Evolutionary conservation across 192 early-diverging fungal species (phyloP).

Genomic region (Coemansia sp.): DNA sequence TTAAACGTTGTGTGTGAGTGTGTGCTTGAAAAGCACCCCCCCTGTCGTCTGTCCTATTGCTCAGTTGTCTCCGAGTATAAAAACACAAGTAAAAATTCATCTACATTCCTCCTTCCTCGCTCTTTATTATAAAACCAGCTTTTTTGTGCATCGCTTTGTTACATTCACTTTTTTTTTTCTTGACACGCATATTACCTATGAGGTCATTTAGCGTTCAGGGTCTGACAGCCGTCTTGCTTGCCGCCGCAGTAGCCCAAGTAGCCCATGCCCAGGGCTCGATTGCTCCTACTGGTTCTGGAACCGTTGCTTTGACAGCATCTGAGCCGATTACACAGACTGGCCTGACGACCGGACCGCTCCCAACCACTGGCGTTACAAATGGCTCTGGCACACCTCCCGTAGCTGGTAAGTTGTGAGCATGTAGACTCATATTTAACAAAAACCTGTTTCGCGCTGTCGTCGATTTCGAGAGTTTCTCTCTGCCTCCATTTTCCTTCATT

Average conservation of each 20-base stretch:
- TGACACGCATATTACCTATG: background rate
- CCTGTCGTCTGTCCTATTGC: background rate
- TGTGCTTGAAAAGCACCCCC: background rate
- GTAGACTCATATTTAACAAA: background rate
- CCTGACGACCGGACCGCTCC: background rate
- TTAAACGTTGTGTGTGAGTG: background rate
- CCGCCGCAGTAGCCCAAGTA: background rate
- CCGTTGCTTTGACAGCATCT: background rate
- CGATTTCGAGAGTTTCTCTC: background rate
- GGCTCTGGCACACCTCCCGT: background rate
- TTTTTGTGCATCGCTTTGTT: background rate
- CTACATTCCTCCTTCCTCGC: background rate
- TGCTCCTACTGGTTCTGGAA: background rate
- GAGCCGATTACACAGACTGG: background rate
- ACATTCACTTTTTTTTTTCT: background rate
- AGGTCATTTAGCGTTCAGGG: conserved; percentile 5
- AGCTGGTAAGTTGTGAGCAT: background rate
- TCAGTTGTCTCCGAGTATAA: background rate
- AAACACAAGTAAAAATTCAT: background rate
- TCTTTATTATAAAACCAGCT: background rate
- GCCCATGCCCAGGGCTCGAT: background rate
- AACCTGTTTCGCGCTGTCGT: background rate
- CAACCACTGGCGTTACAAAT: background rate
- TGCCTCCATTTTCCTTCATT: background rate
- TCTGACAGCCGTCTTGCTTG: background rate